Conservation (phyloP, 2,329 filamentous ascomycete species). For the Fusarium nurragi region DNA sequence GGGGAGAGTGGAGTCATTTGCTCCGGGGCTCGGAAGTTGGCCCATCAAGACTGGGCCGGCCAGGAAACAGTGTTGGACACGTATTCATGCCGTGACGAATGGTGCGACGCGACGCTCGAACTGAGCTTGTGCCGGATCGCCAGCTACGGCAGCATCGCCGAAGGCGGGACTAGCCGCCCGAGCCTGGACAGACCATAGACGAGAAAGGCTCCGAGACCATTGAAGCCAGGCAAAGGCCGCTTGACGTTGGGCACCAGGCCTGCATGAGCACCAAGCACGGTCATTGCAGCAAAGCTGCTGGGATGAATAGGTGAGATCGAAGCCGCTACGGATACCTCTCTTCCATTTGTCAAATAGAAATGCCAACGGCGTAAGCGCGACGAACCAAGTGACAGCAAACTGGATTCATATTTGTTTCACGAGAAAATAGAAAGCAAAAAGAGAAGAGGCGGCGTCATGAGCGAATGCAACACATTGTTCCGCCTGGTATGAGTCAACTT, state of each 20-base stretch:
- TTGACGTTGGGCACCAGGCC: conserved; percentile 37
- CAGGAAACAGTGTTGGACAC: conserved; percentile 19
- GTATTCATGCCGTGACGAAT: conserved; percentile 29
- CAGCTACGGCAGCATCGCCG: conserved; percentile 19
- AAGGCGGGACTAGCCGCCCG: conserved; percentile 8
- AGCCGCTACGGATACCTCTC: not conserved
- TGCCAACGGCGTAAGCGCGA: conserved; percentile 10
- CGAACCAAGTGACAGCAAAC: conserved; percentile 7
- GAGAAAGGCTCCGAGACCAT: not conserved
- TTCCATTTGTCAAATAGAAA: conserved; percentile 8
- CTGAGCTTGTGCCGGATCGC: conserved; percentile 28
- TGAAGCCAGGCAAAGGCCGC: conserved; percentile 18
- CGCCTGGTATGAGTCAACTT: conserved; percentile 28
- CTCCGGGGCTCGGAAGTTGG: conserved; percentile 26
- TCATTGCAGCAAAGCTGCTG: conserved; percentile 16
- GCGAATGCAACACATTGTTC: not conserved
- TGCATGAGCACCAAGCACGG: conserved; percentile 35
- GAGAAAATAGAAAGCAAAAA: not conserved
- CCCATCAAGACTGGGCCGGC: conserved; percentile 16
- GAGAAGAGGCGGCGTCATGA: not conserved
- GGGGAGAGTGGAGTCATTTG: conserved; percentile 33
- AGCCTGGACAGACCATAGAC: not conserved
- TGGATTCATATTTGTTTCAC: not conserved
- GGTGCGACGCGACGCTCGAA: conserved; percentile 9
- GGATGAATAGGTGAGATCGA: conserved; percentile 23